Evolutionary conservation across 139 green algal species (phyloP).

Genomic region (Limnomonas spitsbergensis): DNA sequence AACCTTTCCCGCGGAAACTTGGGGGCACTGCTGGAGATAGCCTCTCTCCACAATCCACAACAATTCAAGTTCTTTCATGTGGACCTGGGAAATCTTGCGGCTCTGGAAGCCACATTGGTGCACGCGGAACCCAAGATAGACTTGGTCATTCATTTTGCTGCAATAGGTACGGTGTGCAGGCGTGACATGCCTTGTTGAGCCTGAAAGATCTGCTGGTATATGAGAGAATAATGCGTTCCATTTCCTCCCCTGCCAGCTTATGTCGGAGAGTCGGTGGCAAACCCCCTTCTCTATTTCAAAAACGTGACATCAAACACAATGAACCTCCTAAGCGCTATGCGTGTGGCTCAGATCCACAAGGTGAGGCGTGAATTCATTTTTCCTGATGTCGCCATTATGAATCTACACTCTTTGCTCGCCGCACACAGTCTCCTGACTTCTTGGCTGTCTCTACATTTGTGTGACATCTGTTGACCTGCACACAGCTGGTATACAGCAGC

Average conservation of each 20-base stretch:
- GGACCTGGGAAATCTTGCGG: slow-evolving; percentile 58
- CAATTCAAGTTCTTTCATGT: slow-evolving; percentile 30
- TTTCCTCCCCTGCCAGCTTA: no score
- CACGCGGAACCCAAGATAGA: slow-evolving; percentile 29
- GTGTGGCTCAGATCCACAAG: slow-evolving; percentile 37
- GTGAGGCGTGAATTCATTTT: slow-evolving; percentile 29
- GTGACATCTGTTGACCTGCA: neutral
- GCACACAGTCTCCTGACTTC: no score
- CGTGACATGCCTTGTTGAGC: no score
- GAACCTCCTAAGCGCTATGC: slow-evolving; percentile 66
- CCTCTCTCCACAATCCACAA: neutral
- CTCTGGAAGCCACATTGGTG: slow-evolving; percentile 32
- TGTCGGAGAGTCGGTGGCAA: slow-evolving; percentile 52
- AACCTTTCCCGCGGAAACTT: slow-evolving; percentile 70
- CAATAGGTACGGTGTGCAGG: no score
- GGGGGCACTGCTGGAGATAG: slow-evolving; percentile 45
- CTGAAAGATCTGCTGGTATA: no score
- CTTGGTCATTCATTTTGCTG: slow-evolving; percentile 77
- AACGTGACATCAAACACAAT: slow-evolving; percentile 77
- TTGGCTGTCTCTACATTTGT: neutral
- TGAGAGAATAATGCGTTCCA: no score
- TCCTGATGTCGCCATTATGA: neutral
- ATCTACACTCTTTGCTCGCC: neutral
- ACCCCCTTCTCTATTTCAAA: slow-evolving; percentile 65
- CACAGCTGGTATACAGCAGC: slow-evolving; percentile 16